phyloP scores from a whole-genome alignment of 1,139 yeast genomes.

The Kurtzmaniella natalensis region DNA sequence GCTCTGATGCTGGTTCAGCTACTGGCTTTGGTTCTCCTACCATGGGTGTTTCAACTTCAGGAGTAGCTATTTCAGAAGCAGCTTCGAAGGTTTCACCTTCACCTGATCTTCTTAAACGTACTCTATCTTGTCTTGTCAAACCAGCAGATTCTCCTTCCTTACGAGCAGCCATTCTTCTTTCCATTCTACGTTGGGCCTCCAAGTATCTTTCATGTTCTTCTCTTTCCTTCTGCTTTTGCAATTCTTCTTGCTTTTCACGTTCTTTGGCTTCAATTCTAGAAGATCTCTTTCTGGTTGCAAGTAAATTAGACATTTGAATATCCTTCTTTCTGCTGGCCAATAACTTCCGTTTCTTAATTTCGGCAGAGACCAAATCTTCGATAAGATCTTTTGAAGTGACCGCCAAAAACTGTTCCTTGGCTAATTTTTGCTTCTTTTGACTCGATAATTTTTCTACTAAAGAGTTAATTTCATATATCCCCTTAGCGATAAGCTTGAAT shows the following conservation, averaged over 20 bases:
- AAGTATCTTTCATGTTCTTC: constrained; percentile 27
- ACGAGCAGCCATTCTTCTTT: constrained; percentile 29
- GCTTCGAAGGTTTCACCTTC: no score
- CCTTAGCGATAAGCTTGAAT: constrained; percentile 30
- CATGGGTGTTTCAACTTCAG: constrained; percentile 6
- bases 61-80: constrained; percentile 6
- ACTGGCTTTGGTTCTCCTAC: no score
- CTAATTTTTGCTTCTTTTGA: constrained; percentile 15
- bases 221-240: constrained; percentile 26
- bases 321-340: constrained; percentile 43
- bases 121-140: constrained; percentile 40
- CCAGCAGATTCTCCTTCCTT: constrained; percentile 15
- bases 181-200: constrained; percentile 34
- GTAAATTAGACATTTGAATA: constrained; percentile 41
- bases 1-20: no score
- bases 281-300: constrained; percentile 48
- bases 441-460: constrained; percentile 15
- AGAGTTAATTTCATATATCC: constrained; percentile 29
- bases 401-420: constrained; percentile 16
- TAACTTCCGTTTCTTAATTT: constrained; percentile 37
- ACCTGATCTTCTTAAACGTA: constrained; percentile 24
- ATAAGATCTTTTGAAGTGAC: constrained; percentile 17
- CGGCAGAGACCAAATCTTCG: constrained; percentile 22
- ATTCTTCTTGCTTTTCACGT: constrained; percentile 37
- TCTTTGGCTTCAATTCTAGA: constrained; percentile 50